phyloP scores from a whole-genome alignment of 495 filamentous ascomycete genomes.

The Neurospora discreta region DNA sequence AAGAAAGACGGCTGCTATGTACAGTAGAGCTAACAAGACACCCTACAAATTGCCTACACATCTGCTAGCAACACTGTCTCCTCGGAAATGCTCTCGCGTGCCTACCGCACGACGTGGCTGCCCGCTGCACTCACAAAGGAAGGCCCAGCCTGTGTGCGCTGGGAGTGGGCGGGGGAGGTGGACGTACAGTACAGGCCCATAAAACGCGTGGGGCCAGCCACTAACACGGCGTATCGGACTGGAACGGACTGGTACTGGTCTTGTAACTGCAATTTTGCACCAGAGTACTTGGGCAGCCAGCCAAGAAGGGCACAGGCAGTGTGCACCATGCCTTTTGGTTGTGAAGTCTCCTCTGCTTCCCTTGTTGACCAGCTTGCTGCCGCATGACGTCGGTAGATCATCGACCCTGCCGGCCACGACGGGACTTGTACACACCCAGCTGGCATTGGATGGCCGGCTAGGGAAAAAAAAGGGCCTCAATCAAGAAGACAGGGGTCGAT shows the following conservation, averaged over 20 bases:
- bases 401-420: neutral
- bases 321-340: too few species aligned
- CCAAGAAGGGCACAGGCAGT: neutral
- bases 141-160: neutral
- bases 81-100: neutral
- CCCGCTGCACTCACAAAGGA: neutral
- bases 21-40: neutral
- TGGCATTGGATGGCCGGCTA: neutral
- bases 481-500: neutral
- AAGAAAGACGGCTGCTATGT: too few species aligned
- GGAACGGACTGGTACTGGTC: neutral
- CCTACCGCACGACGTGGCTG: neutral
- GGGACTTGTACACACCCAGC: neutral
- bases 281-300: neutral
- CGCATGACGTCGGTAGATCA: conserved; percentile 3
- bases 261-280: neutral
- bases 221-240: neutral
- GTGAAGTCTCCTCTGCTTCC: neutral
- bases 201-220: neutral
- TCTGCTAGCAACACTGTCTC: neutral
- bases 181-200: neutral
- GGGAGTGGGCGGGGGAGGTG: neutral
- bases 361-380: neutral
- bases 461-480: neutral
- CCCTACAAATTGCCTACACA: neutral